These are phyloP conservation scores for Hypoxylon sp. DNA, from an alignment of 2,329 filamentous ascomycete genomes.

Conservation along the genomic window DNA sequence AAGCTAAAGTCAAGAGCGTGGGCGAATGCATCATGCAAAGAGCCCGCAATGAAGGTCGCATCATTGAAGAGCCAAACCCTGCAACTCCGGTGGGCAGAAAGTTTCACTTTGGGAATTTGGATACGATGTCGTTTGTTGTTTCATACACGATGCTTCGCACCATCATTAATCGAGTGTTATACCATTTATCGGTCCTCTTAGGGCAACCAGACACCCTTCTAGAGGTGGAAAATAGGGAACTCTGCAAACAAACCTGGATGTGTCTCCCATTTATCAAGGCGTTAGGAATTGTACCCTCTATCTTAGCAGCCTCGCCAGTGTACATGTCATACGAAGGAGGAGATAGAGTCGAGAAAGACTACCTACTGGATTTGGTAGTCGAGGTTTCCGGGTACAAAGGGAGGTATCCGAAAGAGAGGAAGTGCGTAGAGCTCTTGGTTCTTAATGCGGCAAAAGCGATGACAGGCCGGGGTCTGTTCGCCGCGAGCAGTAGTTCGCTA, in stretches of 20 bases:
- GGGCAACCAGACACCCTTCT: constrained; percentile 9
- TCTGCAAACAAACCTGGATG: constrained; percentile 35
- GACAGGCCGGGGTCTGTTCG: constrained; percentile 26
- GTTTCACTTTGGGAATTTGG: constrained; percentile 27
- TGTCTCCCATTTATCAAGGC: constrained; percentile 33
- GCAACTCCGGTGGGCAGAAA: constrained; percentile 23
- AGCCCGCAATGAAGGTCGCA: not conserved
- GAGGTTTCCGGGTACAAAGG: constrained; percentile 15
- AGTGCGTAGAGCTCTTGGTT: constrained; percentile 1
- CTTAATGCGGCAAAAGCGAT: constrained; percentile 27
- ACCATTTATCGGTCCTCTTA: constrained; percentile 14
- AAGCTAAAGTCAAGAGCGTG: constrained; percentile 3
- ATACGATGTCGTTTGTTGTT: constrained; percentile 25
- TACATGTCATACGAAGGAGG: constrained; percentile 33
- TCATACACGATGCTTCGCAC: constrained; percentile 34
- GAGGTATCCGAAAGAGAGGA: constrained; percentile 25
- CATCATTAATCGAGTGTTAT: constrained; percentile 27
- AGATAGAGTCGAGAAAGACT: constrained; percentile 27
- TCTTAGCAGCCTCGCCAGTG: constrained; percentile 11
- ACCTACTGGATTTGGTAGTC: constrained; percentile 29
- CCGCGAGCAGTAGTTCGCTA: constrained; percentile 1
- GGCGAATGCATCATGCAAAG: constrained; percentile 23
- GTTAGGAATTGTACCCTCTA: constrained; percentile 13
- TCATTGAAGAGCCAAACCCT: constrained; percentile 18
- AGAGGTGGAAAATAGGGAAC: constrained; percentile 19